Conservation (phyloP, 352 stramenopile species). For the Phytophthora multivora region DNA sequence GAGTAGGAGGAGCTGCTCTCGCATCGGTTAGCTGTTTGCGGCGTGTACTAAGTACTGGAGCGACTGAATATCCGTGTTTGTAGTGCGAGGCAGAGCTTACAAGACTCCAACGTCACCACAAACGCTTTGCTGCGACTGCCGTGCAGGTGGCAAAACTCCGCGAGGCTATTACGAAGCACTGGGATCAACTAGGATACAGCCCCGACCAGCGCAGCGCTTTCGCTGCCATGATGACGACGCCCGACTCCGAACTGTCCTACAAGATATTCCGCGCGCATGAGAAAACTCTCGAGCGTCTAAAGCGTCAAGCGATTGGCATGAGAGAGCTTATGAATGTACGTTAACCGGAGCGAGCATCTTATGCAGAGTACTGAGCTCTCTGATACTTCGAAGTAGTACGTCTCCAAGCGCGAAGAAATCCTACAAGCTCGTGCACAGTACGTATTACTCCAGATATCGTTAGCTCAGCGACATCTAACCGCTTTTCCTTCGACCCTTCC, state of each 20-base stretch:
- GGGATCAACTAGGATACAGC: slow-evolving; percentile 31
- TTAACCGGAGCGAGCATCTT: background rate
- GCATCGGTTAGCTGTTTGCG: slow-evolving; percentile 23
- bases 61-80: background rate
- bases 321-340: slow-evolving; percentile 24
- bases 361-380: background rate
- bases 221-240: slow-evolving; percentile 28
- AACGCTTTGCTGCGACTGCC: slow-evolving; percentile 27
- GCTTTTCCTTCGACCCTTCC: background rate
- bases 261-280: slow-evolving; percentile 36
- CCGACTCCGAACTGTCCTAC: slow-evolving; percentile 28
- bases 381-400: slow-evolving; percentile 26
- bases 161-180: slow-evolving; percentile 27
- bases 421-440: slow-evolving; percentile 43
- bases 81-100: slow-evolving; percentile 36
- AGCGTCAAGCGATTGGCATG: slow-evolving; percentile 28
- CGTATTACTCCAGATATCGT: background rate
- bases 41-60: background rate
- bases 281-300: slow-evolving; percentile 34
- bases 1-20: slow-evolving; percentile 30
- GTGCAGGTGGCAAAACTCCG: slow-evolving; percentile 30
- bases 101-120: slow-evolving; percentile 31
- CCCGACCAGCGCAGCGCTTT: slow-evolving; percentile 28
- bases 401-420: slow-evolving; percentile 54
- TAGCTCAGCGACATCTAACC: background rate